phyloP scores from a whole-genome alignment of 2,329 filamentous ascomycete genomes.

The Fusarium luffae region DNA sequence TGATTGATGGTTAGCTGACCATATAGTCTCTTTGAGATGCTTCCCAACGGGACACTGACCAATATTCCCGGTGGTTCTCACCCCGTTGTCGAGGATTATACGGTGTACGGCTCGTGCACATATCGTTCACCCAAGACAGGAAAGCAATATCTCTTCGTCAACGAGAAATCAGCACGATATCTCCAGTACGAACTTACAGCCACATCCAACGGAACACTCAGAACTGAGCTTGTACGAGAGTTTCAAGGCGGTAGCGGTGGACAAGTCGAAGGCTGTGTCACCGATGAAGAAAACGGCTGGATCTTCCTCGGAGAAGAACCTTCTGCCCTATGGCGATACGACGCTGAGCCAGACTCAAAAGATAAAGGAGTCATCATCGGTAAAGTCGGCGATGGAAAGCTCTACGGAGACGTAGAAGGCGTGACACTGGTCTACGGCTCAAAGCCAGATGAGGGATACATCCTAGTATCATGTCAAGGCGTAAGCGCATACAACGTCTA shows the following conservation, averaged over 20 bases:
- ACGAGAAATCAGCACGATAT: conserved; percentile 64
- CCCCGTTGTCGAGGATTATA: conserved; percentile 57
- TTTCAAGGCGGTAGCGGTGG: conserved; percentile 63
- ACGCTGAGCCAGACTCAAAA: conserved; percentile 59
- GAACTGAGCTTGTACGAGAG: conserved; percentile 60
- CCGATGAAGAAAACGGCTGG: conserved; percentile 62
- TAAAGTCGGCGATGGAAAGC: conserved; percentile 58
- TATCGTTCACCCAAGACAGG: conserved; percentile 60
- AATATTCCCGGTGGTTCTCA: conserved; percentile 59
- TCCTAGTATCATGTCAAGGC: conserved; percentile 64
- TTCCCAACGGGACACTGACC: conserved; percentile 56
- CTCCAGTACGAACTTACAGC: conserved; percentile 63
- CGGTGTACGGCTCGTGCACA: conserved; percentile 63
- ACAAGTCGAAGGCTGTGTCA: conserved; percentile 65
- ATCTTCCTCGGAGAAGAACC: conserved; percentile 65
- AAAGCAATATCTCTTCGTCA: conserved; percentile 66
- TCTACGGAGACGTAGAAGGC: conserved; percentile 66
- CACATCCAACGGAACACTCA: conserved; percentile 53
- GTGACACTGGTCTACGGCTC: conserved; percentile 62
- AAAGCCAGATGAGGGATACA: conserved; percentile 57
- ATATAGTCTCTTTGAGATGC: conserved; percentile 61
- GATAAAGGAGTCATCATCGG: conserved; percentile 52
- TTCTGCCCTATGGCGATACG: conserved; percentile 63
- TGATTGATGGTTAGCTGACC: conserved; percentile 8
- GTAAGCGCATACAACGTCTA: conserved; percentile 65